Evolutionary conservation across 345 rosid species (phyloP), one percentile per base, ranked within the genome.

Genomic region (Cardamine resedifolia): DNA sequence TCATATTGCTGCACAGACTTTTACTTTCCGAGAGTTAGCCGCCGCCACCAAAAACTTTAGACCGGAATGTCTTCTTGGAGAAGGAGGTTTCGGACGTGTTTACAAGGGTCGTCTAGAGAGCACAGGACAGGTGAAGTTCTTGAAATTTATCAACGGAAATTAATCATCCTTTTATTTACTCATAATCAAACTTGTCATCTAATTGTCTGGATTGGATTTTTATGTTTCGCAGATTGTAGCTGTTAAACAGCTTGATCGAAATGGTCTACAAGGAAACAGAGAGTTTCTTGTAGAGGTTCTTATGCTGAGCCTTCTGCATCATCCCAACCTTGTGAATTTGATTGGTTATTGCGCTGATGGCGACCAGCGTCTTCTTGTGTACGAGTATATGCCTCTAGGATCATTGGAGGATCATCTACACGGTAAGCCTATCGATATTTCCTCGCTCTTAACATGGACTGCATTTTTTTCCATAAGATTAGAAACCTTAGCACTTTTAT

Each of bases 291-390:
- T 94, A 64, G 98, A 94, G 79, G 97, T 94, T 80, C 96, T 94
- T 57, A 90, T 94, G 97, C 91, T 94, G 68, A 91, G 99, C 75
- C 92, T 94, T 72, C 81, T 94, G 52, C 97, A 94, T 90, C 99
- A 94, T 64, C 68, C 89, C 55, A 91, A 94, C 73, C 99, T 94
- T 43, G 97, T 91, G 55, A 94, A 91, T 74, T 79, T 94, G 86
- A 91, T 91, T 62, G 99, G 99, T 58, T 94, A 94, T 81, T 91
- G 99, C 60, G 99, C 97, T 30, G 97, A 94, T 82, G 97, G 97
- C 50, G 99, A 94, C 66, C 99, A 94, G 44, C 89, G 97, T 68
- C 93, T 94, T 64, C 96, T 94, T 77, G 97, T 94, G 41, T 94
- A 94, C 6, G 98, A 94, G 81, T 94, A 85, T 67, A 91, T 94